Percentiles rank a stretch among this genome's conserved stretches.
These are phyloP conservation scores for Porphyrellus cyaneotinctus DNA, from an alignment of 768 basidiomycete species.

Conservation along the genomic window DNA sequence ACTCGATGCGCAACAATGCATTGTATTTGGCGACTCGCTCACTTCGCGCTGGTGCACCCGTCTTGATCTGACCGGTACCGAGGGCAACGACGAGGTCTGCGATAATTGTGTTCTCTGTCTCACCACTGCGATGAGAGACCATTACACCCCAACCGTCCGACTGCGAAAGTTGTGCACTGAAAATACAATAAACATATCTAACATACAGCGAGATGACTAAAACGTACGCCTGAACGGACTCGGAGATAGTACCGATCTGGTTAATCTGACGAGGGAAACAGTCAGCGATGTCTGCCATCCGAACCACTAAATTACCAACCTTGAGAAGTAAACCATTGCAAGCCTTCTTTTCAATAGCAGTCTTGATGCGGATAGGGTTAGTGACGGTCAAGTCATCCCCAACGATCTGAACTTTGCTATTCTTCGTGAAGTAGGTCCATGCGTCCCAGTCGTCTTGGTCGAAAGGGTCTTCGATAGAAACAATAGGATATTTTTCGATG, in stretches of 20 bases:
- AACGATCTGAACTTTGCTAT: constrained; percentile 82
- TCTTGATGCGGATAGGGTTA: constrained; percentile 95
- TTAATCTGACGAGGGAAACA: constrained; percentile 56
- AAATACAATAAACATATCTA: constrained; percentile 2
- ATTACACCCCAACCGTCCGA: constrained; percentile 98
- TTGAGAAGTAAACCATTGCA: constrained; percentile 98
- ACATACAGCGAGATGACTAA: neutral
- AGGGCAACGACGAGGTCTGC: constrained; percentile 95
- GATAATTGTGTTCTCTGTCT: constrained; percentile 97
- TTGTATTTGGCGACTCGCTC: constrained; percentile 98
- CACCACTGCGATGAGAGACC: constrained; percentile 98
- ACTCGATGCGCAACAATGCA: constrained; percentile 85
- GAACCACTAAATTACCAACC: constrained; percentile 32
- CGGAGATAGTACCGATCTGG: constrained; percentile 98
- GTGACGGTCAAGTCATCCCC: constrained; percentile 98
- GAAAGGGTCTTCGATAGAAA: constrained; percentile 96
- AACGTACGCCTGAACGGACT: constrained; percentile 96
- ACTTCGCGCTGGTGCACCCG: constrained; percentile 91
- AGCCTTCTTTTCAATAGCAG: constrained; percentile 98
- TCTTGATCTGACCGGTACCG: constrained; percentile 94
- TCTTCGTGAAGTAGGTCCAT: constrained; percentile 86
- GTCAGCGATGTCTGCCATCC: neutral
- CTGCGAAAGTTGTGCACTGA: constrained; percentile 90
- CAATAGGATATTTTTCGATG: constrained; percentile 91
- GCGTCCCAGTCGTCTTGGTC: constrained; percentile 99